Percentiles rank a stretch among this genome's conserved stretches.
These are phyloP conservation scores for Tricholoma matsutake DNA, from an alignment of 768 basidiomycete genomes.

Conservation along the genomic window DNA sequence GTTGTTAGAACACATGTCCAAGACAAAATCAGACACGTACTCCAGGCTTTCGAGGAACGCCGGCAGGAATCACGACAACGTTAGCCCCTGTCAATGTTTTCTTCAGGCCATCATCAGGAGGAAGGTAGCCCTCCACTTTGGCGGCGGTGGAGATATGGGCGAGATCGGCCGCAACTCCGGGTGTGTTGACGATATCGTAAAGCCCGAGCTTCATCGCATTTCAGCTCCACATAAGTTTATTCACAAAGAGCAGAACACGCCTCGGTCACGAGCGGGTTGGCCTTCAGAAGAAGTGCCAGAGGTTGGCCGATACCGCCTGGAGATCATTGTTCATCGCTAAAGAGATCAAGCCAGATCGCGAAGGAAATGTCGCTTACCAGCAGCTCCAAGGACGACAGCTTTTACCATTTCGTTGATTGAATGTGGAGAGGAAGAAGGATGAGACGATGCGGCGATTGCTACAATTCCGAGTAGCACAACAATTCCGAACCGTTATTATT, in stretches of 20 bases:
- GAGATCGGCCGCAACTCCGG: conserved; percentile 93
- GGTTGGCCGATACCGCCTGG: conserved; percentile 97
- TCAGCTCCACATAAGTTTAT: not conserved
- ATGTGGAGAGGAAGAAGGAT: conserved; percentile 8
- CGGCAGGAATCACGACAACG: conserved; percentile 93
- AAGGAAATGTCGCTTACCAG: conserved; percentile 48
- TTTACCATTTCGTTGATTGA: conserved; percentile 48
- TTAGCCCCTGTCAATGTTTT: conserved; percentile 84
- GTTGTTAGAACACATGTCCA: conserved; percentile 5
- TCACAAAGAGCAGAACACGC: conserved; percentile 32
- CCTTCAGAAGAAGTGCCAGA: conserved; percentile 87
- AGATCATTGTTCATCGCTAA: conserved; percentile 1
- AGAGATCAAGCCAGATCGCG: conserved; percentile 4
- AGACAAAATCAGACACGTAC: conserved; percentile 42
- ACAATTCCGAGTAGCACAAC: conserved; percentile 11
- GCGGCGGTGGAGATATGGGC: conserved; percentile 91
- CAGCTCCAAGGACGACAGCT: conserved; percentile 95
- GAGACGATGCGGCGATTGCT: conserved; percentile 4
- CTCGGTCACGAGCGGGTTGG: conserved; percentile 76
- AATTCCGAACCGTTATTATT: not conserved
- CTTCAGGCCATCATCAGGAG: conserved; percentile 77
- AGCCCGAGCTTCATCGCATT: conserved; percentile 60
- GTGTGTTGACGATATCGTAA: conserved; percentile 97
- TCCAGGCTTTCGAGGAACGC: conserved; percentile 93
- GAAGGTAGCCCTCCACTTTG: conserved; percentile 78